phyloP scores from a whole-genome alignment of 164 flowering plant genomes.

The Euptelea pleiosperma region DNA sequence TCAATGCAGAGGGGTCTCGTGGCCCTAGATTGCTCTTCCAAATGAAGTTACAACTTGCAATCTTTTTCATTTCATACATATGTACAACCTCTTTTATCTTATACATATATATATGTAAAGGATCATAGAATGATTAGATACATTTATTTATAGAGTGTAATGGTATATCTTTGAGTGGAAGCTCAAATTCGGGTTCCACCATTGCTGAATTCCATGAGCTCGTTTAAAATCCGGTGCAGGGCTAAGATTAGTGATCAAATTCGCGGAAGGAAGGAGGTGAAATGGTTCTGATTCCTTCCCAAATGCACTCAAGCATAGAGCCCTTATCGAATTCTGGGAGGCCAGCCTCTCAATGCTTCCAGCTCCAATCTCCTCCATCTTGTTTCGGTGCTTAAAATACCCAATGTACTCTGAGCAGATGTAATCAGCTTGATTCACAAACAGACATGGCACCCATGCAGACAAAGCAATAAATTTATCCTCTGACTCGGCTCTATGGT shows the following conservation, averaged over 20 bases:
- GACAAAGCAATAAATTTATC: conserved; percentile 46
- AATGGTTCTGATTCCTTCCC: conserved; percentile 54
- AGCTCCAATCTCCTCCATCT: conserved; percentile 72
- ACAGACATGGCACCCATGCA: conserved; percentile 59
- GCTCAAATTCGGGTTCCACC: conserved; percentile 54
- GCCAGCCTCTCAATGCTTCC: conserved; percentile 54
- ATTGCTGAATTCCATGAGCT: conserved; percentile 76
- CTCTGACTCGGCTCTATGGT: conserved; percentile 16
- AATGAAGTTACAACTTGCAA: no score
- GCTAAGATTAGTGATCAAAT: conserved; percentile 38
- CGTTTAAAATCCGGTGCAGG: conserved; percentile 36
- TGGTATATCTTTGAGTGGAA: conserved; percentile 39
- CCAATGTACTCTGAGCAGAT: conserved; percentile 71
- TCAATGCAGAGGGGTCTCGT: no score
- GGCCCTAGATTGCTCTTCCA: no score
- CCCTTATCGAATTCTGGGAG: conserved; percentile 55
- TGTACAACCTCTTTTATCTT: no score
- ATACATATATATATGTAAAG: no score
- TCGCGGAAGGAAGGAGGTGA: conserved; percentile 72
- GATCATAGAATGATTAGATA: not conserved
- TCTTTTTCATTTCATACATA: no score
- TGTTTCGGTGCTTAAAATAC: conserved; percentile 64
- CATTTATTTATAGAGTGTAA: conserved; percentile 25
- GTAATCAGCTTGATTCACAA: conserved; percentile 59
- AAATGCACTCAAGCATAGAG: conserved; percentile 42